A percentile compares a stretch with the other conserved stretches of the same genome.
Evolutionary conservation across 2,329 filamentous ascomycete genomes (phyloP).

Genomic region (Colletotrichum cereale): DNA sequence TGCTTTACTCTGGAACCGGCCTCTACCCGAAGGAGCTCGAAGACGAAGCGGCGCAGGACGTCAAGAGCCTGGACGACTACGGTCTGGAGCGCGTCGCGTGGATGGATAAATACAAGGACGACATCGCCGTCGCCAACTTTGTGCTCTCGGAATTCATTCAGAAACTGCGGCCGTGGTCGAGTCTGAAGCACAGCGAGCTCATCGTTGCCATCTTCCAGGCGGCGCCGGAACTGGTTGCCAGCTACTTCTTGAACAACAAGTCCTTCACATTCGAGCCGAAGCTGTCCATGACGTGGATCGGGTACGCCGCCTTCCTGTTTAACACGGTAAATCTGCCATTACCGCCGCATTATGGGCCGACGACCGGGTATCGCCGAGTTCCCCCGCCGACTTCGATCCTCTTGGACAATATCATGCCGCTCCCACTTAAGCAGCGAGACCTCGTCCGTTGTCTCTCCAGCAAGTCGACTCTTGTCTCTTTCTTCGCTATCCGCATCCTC

Average conservation of each 20-base stretch:
- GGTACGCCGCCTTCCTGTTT: conserved; percentile 90
- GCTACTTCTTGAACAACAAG: conserved; percentile 86
- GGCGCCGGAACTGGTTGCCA: conserved; percentile 87
- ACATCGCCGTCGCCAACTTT: conserved; percentile 82
- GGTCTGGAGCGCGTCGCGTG: conserved; percentile 78
- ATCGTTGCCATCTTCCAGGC: conserved; percentile 82
- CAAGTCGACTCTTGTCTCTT: conserved; percentile 82
- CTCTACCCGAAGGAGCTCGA: conserved; percentile 84
- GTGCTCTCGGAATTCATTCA: conserved; percentile 83
- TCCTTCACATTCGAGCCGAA: conserved; percentile 92
- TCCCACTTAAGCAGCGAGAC: conserved; percentile 83
- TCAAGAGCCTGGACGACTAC: conserved; percentile 65
- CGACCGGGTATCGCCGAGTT: conserved; percentile 69
- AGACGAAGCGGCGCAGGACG: conserved; percentile 53
- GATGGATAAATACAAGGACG: conserved; percentile 74
- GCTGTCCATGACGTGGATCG: conserved; percentile 92
- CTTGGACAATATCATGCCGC: conserved; percentile 88
- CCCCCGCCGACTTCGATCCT: conserved; percentile 85
- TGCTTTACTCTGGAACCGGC: conserved; percentile 82
- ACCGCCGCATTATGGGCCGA: conserved; percentile 78
- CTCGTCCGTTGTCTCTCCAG: conserved; percentile 83
- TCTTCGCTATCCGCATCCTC: conserved; percentile 86
- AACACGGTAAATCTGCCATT: conserved; percentile 81
- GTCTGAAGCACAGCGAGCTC: conserved; percentile 83
- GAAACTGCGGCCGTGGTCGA: conserved; percentile 85